Evolutionary conservation across 176 grass and related monocot species (phyloP), one percentile per base, ranked within the genome.

Genomic region (Alloteropsis semialata): DNA sequence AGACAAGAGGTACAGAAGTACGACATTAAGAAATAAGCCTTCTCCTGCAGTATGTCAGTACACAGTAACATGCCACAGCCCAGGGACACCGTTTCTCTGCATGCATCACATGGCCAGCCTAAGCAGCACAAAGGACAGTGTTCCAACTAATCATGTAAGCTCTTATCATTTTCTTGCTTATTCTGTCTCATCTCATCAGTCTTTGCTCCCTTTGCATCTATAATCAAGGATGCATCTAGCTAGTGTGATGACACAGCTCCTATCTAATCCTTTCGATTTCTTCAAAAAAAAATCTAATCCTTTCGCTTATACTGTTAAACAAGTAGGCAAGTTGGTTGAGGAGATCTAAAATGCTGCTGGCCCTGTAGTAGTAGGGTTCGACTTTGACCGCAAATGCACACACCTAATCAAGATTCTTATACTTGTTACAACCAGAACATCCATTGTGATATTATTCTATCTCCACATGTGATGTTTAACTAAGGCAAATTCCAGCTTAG

Each of bases 381-480:
- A 63, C 78, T 82, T 73, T 90, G 88, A 90, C 88, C 45, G 37
- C 34, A 70, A 70, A 53, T 41, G 49, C 69, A 77, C 69, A 44
- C 62, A 86, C 88, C 84, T 82, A 90, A 86, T 74, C 65, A 73
- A 86, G 88, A 90, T 90, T 86, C 88, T 21, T 38, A 46, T 65
- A 58, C 81, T 90, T 65, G 78, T 59, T 82, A 66, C 48, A 42
- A 38, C 55, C 65, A 49, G 65, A 73, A 90, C 83, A 82, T 90
- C 72, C 84, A 78, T 55, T 71, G 83, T 82, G 82, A 78, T 90
- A 50, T 82, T 90, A 86, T 90, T 86, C 78, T 86, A 86, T 86
- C 79, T 86, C 61, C 65, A 82, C 84, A 90, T 90, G 84, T 77
- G 83, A 55, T 85, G 77, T 65, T 65, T 84, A 84, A 88, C 74